Percentiles rank a stretch among this genome's conserved stretches.
These are phyloP conservation scores for Bryoglossum gracile DNA, from an alignment of 495 filamentous ascomycete species.

Conservation along the genomic window DNA sequence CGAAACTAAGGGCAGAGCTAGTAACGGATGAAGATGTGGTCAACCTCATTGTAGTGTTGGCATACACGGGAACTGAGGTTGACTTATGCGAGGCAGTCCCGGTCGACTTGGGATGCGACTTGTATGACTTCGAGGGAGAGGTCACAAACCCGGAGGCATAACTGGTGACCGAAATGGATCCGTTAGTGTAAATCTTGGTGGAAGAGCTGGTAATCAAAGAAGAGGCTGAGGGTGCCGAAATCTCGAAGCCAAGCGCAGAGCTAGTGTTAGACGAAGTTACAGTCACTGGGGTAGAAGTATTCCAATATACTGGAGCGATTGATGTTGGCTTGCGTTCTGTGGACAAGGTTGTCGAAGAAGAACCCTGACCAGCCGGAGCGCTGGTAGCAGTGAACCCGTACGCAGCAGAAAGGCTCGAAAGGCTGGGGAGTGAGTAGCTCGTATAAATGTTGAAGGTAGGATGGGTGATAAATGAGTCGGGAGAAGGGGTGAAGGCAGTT, in stretches of 20 bases:
- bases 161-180: not conserved
- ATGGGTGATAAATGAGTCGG: not conserved
- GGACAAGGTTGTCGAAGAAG: no score
- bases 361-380: not conserved
- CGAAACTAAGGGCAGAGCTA: no score
- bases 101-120: no score
- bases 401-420: not conserved
- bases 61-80: no score
- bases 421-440: not conserved
- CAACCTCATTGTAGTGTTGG: no score
- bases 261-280: not conserved
- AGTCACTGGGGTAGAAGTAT: not conserved
- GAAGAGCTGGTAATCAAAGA: no score
- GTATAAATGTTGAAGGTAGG: slow-evolving; percentile 8
- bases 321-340: no score
- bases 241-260: no score
- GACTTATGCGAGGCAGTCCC: no score
- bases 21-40: no score
- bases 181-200: no score
- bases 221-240: no score
- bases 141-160: not conserved
- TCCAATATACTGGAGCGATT: not conserved
- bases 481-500: not conserved
- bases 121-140: not conserved
- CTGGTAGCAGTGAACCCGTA: slow-evolving; percentile 4